These are phyloP conservation scores for Penicillium griseofulvum DNA, from an alignment of 2,329 filamentous ascomycete species.

Conservation along the genomic window DNA sequence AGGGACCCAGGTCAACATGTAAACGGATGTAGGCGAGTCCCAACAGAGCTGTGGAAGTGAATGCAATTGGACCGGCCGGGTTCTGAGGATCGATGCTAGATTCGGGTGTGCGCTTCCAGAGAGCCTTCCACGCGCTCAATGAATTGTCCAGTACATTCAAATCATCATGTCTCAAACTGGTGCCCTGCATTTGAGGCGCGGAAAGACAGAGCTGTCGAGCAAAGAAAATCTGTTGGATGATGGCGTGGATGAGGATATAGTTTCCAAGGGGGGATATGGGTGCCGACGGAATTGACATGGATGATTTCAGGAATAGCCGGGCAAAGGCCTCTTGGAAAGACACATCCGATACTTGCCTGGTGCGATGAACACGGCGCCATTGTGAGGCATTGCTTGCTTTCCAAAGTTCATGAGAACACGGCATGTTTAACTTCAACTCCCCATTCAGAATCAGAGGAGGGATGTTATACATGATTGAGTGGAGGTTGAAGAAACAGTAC, in stretches of 20 bases:
- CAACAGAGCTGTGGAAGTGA: conserved; percentile 51
- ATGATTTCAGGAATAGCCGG: conserved; percentile 43
- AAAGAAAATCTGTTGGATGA: conserved; percentile 56
- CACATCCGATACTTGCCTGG: conserved; percentile 34
- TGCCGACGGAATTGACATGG: conserved; percentile 33
- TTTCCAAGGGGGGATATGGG: conserved; percentile 52
- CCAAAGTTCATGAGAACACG: conserved; percentile 55
- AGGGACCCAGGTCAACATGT: conserved; percentile 49
- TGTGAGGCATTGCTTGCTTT: conserved; percentile 51
- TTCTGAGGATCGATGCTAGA: conserved; percentile 55
- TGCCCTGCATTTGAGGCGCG: conserved; percentile 43
- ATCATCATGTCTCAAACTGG: conserved; percentile 46
- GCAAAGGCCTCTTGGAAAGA: conserved; percentile 48
- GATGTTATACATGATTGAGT: conserved; percentile 62
- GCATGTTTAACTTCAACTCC: conserved; percentile 55
- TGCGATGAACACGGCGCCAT: conserved; percentile 47
- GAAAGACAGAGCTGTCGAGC: conserved; percentile 50
- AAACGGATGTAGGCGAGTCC: conserved; percentile 49
- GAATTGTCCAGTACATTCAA: conserved; percentile 47
- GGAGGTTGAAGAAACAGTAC: conserved; percentile 59
- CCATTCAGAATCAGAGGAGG: conserved; percentile 57
- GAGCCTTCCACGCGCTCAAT: conserved; percentile 51
- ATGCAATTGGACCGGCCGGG: conserved; percentile 53
- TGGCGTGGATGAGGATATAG: conserved; percentile 54
- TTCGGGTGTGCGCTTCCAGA: conserved; percentile 54